Percentiles rank a stretch among this genome's conserved stretches.
Conservation (phyloP, 1,284 basidiomycete genomes). For the Puccinia coronata region DNA sequence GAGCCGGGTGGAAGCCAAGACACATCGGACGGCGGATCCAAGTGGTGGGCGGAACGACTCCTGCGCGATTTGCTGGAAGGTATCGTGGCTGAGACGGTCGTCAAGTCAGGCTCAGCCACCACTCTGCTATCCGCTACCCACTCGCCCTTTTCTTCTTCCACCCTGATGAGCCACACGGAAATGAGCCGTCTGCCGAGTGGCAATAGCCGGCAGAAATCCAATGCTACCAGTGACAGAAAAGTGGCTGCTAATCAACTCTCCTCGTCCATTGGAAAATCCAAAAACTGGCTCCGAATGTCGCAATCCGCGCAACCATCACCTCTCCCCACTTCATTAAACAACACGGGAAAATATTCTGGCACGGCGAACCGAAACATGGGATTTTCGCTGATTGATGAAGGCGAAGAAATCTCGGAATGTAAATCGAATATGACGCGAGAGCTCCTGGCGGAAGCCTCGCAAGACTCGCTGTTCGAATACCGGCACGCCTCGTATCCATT, state of each 20-base stretch:
- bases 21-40: constrained; percentile 27
- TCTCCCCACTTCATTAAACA: neutral
- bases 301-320: neutral
- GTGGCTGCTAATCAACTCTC: neutral
- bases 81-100: constrained; percentile 37
- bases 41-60: constrained; percentile 46
- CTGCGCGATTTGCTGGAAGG: constrained; percentile 47
- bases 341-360: neutral
- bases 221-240: neutral
- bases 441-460: constrained; percentile 23
- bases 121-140: neutral
- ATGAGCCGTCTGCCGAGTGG: constrained; percentile 8
- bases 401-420: neutral
- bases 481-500: neutral
- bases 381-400: constrained; percentile 10
- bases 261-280: neutral
- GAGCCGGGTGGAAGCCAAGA: constrained; percentile 38
- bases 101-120: constrained; percentile 18
- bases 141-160: neutral
- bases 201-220: neutral
- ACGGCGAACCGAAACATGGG: neutral
- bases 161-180: neutral
- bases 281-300: constrained; percentile 10
- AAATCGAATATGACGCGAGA: constrained; percentile 16
- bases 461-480: constrained; percentile 18